Evolutionary conservation across 2,329 filamentous ascomycete genomes (phyloP).

Genomic region (Colletotrichum musicola): DNA sequence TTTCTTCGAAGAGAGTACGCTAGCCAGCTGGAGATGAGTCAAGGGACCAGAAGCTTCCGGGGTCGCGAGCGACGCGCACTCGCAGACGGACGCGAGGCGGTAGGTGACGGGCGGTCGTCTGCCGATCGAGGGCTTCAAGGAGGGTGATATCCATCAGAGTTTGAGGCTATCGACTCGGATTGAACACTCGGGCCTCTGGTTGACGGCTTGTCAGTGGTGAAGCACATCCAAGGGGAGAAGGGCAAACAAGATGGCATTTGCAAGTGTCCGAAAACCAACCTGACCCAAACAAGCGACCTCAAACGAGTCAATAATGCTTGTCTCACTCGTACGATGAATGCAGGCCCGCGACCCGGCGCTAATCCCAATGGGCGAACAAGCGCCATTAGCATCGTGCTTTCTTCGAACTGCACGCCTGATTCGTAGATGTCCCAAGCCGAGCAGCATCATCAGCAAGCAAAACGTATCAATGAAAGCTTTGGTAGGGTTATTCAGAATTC

Average conservation of each 20-base stretch:
- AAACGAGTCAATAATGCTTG: conserved; percentile 22
- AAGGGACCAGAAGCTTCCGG: background rate
- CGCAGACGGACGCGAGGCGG: background rate
- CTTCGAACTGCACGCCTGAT: no score
- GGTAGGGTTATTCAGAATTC: background rate
- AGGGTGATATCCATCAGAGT: background rate
- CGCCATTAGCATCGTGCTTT: background rate
- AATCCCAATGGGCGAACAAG: background rate
- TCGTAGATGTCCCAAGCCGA: no score
- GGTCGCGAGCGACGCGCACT: background rate
- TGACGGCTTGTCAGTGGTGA: background rate
- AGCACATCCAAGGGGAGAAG: background rate
- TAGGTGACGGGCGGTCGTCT: background rate
- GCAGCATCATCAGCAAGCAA: no score
- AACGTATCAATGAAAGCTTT: no score
- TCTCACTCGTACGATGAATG: conserved; percentile 18
- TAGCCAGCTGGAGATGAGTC: background rate
- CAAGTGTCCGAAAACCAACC: conserved; percentile 1
- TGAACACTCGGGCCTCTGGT: conserved; percentile 10
- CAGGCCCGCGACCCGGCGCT: conserved; percentile 3
- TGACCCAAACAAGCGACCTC: background rate
- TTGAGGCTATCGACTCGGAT: background rate
- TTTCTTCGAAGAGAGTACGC: background rate
- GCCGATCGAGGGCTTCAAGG: background rate
- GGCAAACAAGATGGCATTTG: conserved; percentile 3